These are phyloP conservation scores for Austroboletus novae-zelandiae DNA, from an alignment of 1,284 basidiomycete genomes.

Conservation along the genomic window DNA sequence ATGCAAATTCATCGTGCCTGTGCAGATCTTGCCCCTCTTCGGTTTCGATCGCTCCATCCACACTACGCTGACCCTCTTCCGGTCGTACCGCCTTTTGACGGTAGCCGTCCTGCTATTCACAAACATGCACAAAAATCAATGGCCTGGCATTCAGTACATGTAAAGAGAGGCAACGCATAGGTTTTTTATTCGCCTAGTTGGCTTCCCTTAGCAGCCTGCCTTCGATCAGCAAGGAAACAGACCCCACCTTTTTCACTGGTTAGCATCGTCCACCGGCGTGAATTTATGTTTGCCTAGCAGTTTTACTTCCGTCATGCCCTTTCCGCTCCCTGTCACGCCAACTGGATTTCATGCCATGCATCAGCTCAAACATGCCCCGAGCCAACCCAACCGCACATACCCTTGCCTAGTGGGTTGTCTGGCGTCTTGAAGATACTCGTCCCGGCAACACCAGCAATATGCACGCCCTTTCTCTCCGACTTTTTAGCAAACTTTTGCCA, in stretches of 20 bases:
- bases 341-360: constrained; percentile 49
- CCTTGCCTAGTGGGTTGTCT: constrained; percentile 88
- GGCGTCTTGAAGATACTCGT: constrained; percentile 97
- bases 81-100: constrained; percentile 1
- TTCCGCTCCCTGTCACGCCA: constrained; percentile 92
- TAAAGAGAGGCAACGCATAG: constrained; percentile 19
- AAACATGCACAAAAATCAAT: constrained; percentile 26
- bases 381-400: constrained; percentile 41
- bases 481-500: constrained; percentile 99
- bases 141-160: constrained; percentile 24
- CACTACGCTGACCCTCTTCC: constrained; percentile 10
- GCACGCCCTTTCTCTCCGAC: constrained; percentile 91
- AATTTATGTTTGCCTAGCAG: constrained; percentile 83
- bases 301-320: constrained; percentile 85
- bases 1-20: constrained; percentile 24
- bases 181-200: constrained; percentile 5
- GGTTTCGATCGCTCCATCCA: constrained; percentile 18
- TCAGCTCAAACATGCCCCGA: constrained; percentile 23
- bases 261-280: constrained; percentile 42
- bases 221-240: neutral
- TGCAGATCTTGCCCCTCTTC: constrained; percentile 25
- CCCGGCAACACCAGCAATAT: constrained; percentile 82
- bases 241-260: constrained; percentile 24
- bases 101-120: constrained; percentile 27
- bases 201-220: constrained; percentile 6